Evolutionary conservation across 352 stramenopile species (phyloP).

Genomic region (Salisapilia sapeloensis): DNA sequence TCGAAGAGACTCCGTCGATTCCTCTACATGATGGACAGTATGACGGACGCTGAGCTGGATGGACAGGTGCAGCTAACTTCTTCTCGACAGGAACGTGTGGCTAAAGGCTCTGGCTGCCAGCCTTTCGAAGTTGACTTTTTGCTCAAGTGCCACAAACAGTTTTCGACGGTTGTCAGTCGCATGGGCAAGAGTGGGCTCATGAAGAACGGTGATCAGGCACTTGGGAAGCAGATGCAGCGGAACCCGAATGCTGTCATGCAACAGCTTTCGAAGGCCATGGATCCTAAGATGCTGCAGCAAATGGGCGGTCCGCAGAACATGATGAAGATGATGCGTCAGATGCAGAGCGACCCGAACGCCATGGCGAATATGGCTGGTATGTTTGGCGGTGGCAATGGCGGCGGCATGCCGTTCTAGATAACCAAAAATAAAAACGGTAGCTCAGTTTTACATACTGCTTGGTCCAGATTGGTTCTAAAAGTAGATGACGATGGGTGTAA

Average conservation of each 20-base stretch:
- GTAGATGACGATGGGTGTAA: no score
- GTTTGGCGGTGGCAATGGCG: slow-evolving; percentile 37
- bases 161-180: slow-evolving; percentile 87
- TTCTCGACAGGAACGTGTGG: slow-evolving; percentile 75
- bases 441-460: no score
- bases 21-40: slow-evolving; percentile 99
- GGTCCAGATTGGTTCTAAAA: no score
- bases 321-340: slow-evolving; percentile 91
- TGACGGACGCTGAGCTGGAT: slow-evolving; percentile 95
- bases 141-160: slow-evolving; percentile 93
- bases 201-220: slow-evolving; percentile 72
- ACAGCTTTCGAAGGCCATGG: slow-evolving; percentile 90
- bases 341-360: slow-evolving; percentile 68
- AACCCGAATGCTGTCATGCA: slow-evolving; percentile 95
- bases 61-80: slow-evolving; percentile 54
- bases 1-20: slow-evolving; percentile 91
- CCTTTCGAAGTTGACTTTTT: slow-evolving; percentile 85
- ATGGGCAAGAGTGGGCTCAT: slow-evolving; percentile 95
- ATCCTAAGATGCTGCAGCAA: slow-evolving; percentile 85
- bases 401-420: slow-evolving; percentile 70
- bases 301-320: slow-evolving; percentile 72
- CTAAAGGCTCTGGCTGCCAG: slow-evolving; percentile 81
- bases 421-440: no score
- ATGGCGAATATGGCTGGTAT: slow-evolving; percentile 72
- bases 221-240: slow-evolving; percentile 89